Base-by-base conservation (phyloP, 108 stramenopile species). In the Nitzschia inconspicua region DNA sequence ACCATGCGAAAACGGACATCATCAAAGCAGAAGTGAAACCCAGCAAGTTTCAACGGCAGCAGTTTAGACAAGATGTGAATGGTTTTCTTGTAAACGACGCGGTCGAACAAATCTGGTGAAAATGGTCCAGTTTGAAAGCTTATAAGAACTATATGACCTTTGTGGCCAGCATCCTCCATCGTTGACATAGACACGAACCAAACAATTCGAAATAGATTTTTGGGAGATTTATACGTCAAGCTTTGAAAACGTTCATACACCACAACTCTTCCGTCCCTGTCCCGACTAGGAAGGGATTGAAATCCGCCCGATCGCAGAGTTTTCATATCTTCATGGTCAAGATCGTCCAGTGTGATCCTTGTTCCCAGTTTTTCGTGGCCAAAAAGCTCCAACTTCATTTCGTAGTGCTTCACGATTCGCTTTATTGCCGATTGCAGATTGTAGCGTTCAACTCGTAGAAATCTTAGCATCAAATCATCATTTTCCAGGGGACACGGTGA, bases 251-350 rank as follows among this genome's bases (percentile, higher is more conserved):
- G n/a, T n/a, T n/a, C n/a, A n/a, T n/a, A n/a, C n/a, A n/a, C n/a
- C n/a, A 64, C 47, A 13, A 4, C 20, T 18, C 63, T 27, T 8
- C 51, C 51, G 4, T 29, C 25, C 20, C 63, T 3, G 39, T 64
- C 63, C 1, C 50, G 19, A 7, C 16, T 4, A 2, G 50, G 51
- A 3, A 64, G 19, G n/a, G 53, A 13, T 44, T 64, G 63, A 8
- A 64, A 3, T 20, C 22, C 19, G 30, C 60, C 60, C 6, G 24
- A 30, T 24, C 47, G 27, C 41, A 61, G 25, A 19, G 19, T 30
- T 5, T 47, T 54, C 34, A 51, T 44, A 25, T 66, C 65, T 20
- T 66, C 65, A 5, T 66, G 23, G 26, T 16, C 9, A 36, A 66
- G 44, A 22, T 46, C 42, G 1, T 46, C 23, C 28, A 66, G 25